Conservation (phyloP, 257 asterid species). For the Leptodermis oblonga region DNA sequence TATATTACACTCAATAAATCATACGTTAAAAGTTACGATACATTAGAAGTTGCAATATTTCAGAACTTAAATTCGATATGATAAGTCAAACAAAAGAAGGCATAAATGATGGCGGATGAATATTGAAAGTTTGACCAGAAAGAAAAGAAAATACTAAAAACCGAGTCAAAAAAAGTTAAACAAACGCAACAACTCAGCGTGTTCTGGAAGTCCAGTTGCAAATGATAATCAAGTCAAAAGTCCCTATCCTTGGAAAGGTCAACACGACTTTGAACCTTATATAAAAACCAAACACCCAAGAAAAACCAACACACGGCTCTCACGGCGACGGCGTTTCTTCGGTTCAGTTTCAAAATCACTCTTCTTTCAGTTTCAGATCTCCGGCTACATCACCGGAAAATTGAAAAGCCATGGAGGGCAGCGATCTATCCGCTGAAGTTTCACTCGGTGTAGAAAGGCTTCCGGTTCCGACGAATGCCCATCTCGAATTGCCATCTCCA, state of each 20-base stretch:
- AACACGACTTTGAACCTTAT: neutral
- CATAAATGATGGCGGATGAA: constrained; percentile 1
- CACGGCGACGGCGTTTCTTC: too few species aligned
- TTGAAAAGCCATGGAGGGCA: neutral
- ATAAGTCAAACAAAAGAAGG: neutral
- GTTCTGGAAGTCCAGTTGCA: neutral
- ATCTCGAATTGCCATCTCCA: neutral
- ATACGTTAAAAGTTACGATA: too few species aligned
- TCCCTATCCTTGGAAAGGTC: too few species aligned
- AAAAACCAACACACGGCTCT: neutral
- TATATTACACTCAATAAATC: too few species aligned
- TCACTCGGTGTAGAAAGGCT: neutral
- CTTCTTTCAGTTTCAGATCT: neutral
- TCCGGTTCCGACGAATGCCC: constrained; percentile 4
- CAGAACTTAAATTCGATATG: too few species aligned
- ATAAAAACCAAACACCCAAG: neutral
- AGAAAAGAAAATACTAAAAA: too few species aligned
- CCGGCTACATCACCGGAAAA: neutral
- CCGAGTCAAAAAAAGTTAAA: neutral
- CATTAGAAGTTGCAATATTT: too few species aligned
- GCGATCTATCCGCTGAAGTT: neutral
- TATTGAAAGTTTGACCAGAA: neutral
- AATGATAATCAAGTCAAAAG: neutral
- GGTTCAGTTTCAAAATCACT: neutral
- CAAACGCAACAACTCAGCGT: constrained; percentile 5